Percentiles rank a stretch among this genome's conserved stretches.
These are phyloP conservation scores for Parachlorella kessleri DNA, from an alignment of 139 green algal species.

Conservation along the genomic window DNA sequence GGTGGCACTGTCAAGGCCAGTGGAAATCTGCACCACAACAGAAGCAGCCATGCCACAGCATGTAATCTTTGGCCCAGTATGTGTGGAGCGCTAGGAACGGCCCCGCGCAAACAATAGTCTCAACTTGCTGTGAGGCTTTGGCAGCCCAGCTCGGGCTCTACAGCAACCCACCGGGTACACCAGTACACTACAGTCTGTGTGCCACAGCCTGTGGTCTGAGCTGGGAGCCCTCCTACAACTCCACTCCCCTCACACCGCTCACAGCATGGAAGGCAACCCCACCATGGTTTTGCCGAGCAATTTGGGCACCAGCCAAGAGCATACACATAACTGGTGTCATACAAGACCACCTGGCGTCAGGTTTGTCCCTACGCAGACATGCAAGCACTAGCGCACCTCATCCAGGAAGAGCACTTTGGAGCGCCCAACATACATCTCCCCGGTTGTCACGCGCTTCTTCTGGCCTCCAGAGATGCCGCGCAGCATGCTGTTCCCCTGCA, in stretches of 20 bases:
- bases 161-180: not conserved
- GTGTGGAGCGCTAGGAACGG: not conserved
- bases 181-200: not conserved
- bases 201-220: no score
- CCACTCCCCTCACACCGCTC: no score
- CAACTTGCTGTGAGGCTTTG: not conserved
- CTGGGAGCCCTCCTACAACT: no score
- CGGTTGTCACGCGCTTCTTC: no score
- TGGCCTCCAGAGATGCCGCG: no score
- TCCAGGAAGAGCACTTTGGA: conserved; percentile 47
- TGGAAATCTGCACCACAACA: conserved; percentile 40
- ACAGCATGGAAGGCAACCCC: no score
- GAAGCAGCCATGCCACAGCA: not conserved
- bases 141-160: not conserved
- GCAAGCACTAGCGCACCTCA: conserved; percentile 34
- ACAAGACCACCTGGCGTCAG: no score
- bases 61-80: not conserved
- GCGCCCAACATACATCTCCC: conserved; percentile 73
- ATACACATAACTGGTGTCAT: not conserved
- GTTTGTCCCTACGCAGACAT: not conserved
- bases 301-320: not conserved
- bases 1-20: conserved; percentile 50
- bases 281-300: not conserved
- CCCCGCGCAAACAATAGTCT: not conserved
- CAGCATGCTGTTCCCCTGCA: no score